Evolutionary conservation across 495 filamentous ascomycete genomes (phyloP).

Genomic region (Collariella sp.): DNA sequence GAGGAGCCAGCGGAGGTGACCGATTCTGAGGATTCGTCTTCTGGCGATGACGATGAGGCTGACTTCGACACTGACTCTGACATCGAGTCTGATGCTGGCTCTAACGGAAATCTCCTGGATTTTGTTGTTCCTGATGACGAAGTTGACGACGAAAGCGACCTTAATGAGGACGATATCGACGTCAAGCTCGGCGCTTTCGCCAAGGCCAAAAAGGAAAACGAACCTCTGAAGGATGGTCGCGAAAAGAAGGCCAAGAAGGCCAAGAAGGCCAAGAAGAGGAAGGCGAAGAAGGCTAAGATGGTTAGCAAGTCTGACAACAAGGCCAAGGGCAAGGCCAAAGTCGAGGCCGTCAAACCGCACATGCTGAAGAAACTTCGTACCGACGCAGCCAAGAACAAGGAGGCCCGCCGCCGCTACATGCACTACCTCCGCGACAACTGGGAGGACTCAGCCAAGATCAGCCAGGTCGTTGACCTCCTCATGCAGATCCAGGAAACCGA

Average conservation of each 20-base stretch:
- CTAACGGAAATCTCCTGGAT: slow-evolving; percentile 43
- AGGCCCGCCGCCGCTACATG: slow-evolving; percentile 50
- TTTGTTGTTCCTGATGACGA: slow-evolving; percentile 51
- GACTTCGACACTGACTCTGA: slow-evolving; percentile 5
- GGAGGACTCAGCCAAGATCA: slow-evolving; percentile 70
- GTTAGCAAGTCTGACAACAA: slow-evolving; percentile 19
- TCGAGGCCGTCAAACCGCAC: slow-evolving; percentile 19
- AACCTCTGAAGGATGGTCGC: not conserved
- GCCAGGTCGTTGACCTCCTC: slow-evolving; percentile 65
- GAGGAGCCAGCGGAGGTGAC: not conserved
- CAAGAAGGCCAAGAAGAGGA: slow-evolving; percentile 22
- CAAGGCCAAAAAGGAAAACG: slow-evolving; percentile 17
- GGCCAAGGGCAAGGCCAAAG: slow-evolving; percentile 19
- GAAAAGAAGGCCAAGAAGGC: slow-evolving; percentile 5
- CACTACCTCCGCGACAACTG: slow-evolving; percentile 64
- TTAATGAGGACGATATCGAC: slow-evolving; percentile 3
- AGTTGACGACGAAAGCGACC: slow-evolving; percentile 23
- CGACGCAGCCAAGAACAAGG: slow-evolving; percentile 51
- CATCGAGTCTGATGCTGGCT: slow-evolving; percentile 30
- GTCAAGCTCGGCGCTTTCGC: slow-evolving; percentile 10
- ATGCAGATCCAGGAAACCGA: slow-evolving; percentile 25
- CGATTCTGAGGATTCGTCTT: slow-evolving; percentile 25
- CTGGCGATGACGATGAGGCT: slow-evolving; percentile 7
- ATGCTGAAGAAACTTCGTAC: slow-evolving; percentile 34
- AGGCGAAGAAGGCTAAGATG: slow-evolving; percentile 5